A percentile compares a stretch with the other conserved stretches of the same genome.
phyloP scores from a whole-genome alignment of 2,329 filamentous ascomycete species.

The Ophiostoma novo-ulmi region DNA sequence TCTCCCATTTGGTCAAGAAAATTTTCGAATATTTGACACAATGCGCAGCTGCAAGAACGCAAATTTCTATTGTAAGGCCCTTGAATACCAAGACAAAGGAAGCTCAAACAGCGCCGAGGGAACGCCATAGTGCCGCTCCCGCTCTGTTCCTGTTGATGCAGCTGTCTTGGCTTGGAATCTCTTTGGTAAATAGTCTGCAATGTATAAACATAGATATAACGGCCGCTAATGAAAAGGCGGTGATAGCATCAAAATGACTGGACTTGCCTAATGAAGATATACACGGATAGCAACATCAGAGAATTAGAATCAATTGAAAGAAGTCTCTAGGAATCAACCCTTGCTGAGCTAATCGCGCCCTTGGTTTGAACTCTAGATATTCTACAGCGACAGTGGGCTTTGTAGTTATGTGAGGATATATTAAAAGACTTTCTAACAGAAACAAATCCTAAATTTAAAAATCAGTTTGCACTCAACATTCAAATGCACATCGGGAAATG shows the following conservation, averaged over 20 bases:
- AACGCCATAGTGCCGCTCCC: background rate
- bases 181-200: background rate
- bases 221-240: background rate
- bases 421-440: no score
- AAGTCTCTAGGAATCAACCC: background rate
- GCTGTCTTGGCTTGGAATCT: background rate
- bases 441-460: no score
- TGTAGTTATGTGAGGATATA: no score
- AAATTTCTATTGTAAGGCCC: background rate
- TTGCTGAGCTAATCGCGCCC: no score
- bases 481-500: background rate
- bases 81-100: background rate
- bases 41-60: background rate
- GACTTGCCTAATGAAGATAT: background rate
- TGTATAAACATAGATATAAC: background rate
- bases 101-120: background rate
- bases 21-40: background rate
- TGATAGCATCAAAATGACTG: background rate
- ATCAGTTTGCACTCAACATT: background rate
- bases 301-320: background rate
- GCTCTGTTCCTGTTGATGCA: background rate
- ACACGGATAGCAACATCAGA: background rate
- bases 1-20: background rate
- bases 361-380: background rate
- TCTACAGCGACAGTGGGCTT: background rate